Evolutionary conservation across 2,329 filamentous ascomycete genomes (phyloP).

Genomic region (Pseudogymnoascus sp.): DNA sequence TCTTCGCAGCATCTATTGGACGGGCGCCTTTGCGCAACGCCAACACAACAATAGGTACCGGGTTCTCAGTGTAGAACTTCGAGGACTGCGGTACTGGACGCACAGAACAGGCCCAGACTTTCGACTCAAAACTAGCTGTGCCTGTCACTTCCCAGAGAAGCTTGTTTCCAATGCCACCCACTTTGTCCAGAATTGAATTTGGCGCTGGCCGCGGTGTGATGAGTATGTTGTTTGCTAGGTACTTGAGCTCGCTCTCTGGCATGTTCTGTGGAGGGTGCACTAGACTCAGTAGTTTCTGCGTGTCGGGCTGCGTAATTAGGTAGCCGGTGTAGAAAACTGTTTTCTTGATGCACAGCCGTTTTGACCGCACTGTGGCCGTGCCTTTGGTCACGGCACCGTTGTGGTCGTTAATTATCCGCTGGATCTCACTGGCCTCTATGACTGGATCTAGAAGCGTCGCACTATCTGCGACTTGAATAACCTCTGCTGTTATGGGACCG

Average conservation of each 20-base stretch:
- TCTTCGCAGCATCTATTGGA: conserved; percentile 73
- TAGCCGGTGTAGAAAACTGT: conserved; percentile 91
- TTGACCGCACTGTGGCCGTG: conserved; percentile 24
- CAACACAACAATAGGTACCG: conserved; percentile 72
- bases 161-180: conserved; percentile 79
- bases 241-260: conserved; percentile 65
- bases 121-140: conserved; percentile 67
- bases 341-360: conserved; percentile 68
- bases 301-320: conserved; percentile 67
- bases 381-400: conserved; percentile 53
- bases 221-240: conserved; percentile 83
- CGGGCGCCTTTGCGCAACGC: conserved; percentile 69
- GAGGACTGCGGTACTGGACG: conserved; percentile 63
- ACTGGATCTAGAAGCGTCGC: conserved; percentile 69
- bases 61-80: conserved; percentile 72
- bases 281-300: conserved; percentile 65
- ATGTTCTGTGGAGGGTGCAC: conserved; percentile 56
- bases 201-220: conserved; percentile 76
- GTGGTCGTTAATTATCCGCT: conserved; percentile 83
- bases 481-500: conserved; percentile 66
- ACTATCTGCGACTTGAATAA: conserved; percentile 77
- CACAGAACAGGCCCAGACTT: conserved; percentile 80
- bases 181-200: conserved; percentile 66
- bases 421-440: conserved; percentile 73
- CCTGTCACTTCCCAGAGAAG: conserved; percentile 79